phyloP scores from a whole-genome alignment of 495 filamentous ascomycete genomes.

The Mycothermus thermophilus region DNA sequence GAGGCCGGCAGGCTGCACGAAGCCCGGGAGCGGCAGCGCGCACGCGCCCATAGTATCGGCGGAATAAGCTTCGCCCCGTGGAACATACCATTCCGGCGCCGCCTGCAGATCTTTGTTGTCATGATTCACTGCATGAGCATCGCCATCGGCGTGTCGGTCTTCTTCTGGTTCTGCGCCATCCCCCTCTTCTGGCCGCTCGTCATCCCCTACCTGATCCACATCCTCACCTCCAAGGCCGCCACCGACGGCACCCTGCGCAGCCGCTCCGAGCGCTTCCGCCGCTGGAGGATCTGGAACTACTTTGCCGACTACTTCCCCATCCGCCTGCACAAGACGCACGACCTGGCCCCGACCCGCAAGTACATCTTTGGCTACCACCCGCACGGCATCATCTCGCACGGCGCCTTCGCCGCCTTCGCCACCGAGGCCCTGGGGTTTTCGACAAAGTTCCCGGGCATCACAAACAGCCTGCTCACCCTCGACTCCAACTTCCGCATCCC shows the following conservation, averaged over 20 bases:
- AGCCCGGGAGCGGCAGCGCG: constrained; percentile 9
- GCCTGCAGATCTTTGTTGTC: constrained; percentile 77
- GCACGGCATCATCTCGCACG: constrained; percentile 92
- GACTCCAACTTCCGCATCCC: constrained; percentile 92
- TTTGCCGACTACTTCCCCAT: constrained; percentile 92
- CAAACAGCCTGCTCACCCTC: constrained; percentile 78
- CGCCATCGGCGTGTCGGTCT: constrained; percentile 55
- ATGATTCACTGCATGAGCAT: constrained; percentile 77
- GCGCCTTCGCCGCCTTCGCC: constrained; percentile 82
- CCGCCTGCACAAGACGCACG: constrained; percentile 65
- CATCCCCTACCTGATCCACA: constrained; percentile 79
- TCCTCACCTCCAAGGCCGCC: constrained; percentile 60
- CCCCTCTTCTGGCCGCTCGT: constrained; percentile 85
- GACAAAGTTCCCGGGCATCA: constrained; percentile 88
- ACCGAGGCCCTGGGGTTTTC: constrained; percentile 86
- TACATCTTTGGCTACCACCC: constrained; percentile 98
- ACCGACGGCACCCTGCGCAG: constrained; percentile 58
- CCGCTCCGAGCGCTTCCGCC: constrained; percentile 59
- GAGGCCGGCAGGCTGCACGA: constrained; percentile 1
- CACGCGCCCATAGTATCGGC: constrained; percentile 15
- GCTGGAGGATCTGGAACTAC: constrained; percentile 67
- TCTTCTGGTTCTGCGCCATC: constrained; percentile 84
- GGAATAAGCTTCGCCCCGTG: constrained; percentile 70
- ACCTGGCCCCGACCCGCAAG: constrained; percentile 70
- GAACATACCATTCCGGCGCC: constrained; percentile 70